Evolutionary conservation across 2,329 filamentous ascomycete species (phyloP).

Genomic region (Geosmithia putterillii): DNA sequence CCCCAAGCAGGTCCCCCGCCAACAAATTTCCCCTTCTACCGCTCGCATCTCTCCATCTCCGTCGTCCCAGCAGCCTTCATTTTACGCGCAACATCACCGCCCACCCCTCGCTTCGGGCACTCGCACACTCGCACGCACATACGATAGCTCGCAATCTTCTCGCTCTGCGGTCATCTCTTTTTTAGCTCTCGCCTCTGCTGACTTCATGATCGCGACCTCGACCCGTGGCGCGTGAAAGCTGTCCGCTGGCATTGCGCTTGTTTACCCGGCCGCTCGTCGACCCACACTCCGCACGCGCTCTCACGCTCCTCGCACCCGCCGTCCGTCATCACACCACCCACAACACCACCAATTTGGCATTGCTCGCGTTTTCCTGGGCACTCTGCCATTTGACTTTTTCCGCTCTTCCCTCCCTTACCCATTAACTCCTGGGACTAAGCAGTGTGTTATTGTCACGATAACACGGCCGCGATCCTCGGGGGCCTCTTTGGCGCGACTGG

Average conservation of each 20-base stretch:
- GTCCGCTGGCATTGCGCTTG: not conserved
- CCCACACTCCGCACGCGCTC: not conserved
- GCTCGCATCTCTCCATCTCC: constrained; percentile 7
- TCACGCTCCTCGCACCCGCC: not conserved
- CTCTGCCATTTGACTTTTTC: not conserved
- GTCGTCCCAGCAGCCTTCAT: constrained; percentile 4
- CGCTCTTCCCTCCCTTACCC: not conserved
- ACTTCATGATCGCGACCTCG: not conserved
- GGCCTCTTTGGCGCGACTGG: not conserved
- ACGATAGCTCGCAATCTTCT: too few species aligned
- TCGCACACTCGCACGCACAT: too few species aligned
- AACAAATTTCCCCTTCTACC: constrained; percentile 4
- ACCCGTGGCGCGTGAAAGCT: not conserved
- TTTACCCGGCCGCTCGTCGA: not conserved
- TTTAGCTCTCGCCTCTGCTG: not conserved
- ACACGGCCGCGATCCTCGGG: not conserved
- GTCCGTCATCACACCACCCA: not conserved
- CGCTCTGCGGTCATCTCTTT: not conserved
- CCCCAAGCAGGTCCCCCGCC: constrained; percentile 12
- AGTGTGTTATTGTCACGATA: not conserved
- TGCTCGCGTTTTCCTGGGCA: not conserved
- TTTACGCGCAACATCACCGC: constrained; percentile 1
- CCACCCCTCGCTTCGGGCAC: not conserved
- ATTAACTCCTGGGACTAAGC: not conserved
- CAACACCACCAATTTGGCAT: not conserved